Base-by-base conservation (phyloP, 116 monocot genomes). In the Dioscorea cayenensis region DNA sequence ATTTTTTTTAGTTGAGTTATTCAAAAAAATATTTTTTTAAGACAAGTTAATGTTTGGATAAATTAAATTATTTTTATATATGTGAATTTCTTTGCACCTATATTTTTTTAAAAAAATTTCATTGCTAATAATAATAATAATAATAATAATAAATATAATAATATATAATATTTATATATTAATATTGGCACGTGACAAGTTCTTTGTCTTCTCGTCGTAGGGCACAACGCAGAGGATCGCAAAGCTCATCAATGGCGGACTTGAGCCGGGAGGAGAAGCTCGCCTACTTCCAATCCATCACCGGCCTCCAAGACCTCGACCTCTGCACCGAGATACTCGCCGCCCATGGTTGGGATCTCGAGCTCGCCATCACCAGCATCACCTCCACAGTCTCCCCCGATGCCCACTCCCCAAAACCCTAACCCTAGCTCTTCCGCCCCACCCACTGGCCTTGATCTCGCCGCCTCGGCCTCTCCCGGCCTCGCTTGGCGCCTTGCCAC, bases 261-360 rank as follows among this genome's bases (percentile, higher is more conserved):
- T 25, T 51, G 67, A 66, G 72, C 58, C 2, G 10, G 14, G 55
- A 16, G 19, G 85, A 92, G 51, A 95, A 92, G 73, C 50, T 95
- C 29, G 80, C 84, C 72, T 87, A 80, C 68, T 95, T 95, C 80
- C 92, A 95, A 74, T 87, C 95, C n/a, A 74, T 92, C 65, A 96
- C 95, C 38, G 95, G 95, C 72, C 64, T 96, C 71, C 77, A 85
- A 49, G 95, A 96, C 72, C 72, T 65, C 49, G 90, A 87, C 78
- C 95, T 96, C 68, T 89, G 84, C 77, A 67, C 84, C 55, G 87
- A 96, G 73, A 92, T 96, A 75, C 95, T 96, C 71, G 71, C 85
- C 78, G 95, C 89, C 49, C 92, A 96, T 78, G 80, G 77, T 72
- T 96, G 95, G 95, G 92, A 96, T 69, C 89, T 96, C 69, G 85